Evolutionary conservation across 2,329 filamentous ascomycete species (phyloP).

Genomic region (Teratosphaeria gauchensis): DNA sequence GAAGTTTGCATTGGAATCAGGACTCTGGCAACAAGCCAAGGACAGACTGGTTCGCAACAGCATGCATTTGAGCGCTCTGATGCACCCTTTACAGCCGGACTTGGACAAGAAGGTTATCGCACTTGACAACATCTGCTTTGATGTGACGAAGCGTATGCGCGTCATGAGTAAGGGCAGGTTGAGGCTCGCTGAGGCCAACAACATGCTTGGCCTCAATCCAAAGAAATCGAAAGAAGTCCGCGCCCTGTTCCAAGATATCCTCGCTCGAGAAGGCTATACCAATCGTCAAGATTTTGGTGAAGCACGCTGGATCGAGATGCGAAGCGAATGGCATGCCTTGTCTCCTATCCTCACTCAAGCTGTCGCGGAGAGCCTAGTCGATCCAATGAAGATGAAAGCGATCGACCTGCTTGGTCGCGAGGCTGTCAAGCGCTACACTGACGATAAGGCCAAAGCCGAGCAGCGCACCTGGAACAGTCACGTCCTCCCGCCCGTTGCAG

Average conservation of each 20-base stretch:
- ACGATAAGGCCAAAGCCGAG: conserved; percentile 31
- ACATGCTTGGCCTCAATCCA: conserved; percentile 58
- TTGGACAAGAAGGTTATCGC: conserved; percentile 56
- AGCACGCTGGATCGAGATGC: conserved; percentile 62
- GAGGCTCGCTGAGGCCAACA: conserved; percentile 66
- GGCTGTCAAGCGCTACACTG: conserved; percentile 65
- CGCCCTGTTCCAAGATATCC: conserved; percentile 54
- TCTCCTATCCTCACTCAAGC: conserved; percentile 12
- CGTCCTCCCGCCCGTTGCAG: conserved; percentile 29
- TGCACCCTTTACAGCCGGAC: conserved; percentile 47
- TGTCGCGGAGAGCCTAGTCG: conserved; percentile 7
- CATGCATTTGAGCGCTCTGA: conserved; percentile 51
- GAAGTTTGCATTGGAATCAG: conserved; percentile 64
- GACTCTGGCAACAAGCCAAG: conserved; percentile 65
- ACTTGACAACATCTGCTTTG: conserved; percentile 68
- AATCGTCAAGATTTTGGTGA: conserved; percentile 64
- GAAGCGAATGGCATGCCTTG: conserved; percentile 52
- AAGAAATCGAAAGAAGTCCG: conserved; percentile 58
- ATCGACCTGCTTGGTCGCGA: conserved; percentile 64
- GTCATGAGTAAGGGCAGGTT: conserved; percentile 51
- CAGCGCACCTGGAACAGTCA: conserved; percentile 22
- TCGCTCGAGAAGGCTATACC: conserved; percentile 57
- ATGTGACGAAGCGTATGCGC: conserved; percentile 73
- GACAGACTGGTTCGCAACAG: conserved; percentile 55
- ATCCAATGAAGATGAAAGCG: conserved; percentile 48